Evolutionary conservation across 306 rosid species (phyloP), one percentile per base, ranked within the genome.

Genomic region (Psophocarpus tetragonolobus): DNA sequence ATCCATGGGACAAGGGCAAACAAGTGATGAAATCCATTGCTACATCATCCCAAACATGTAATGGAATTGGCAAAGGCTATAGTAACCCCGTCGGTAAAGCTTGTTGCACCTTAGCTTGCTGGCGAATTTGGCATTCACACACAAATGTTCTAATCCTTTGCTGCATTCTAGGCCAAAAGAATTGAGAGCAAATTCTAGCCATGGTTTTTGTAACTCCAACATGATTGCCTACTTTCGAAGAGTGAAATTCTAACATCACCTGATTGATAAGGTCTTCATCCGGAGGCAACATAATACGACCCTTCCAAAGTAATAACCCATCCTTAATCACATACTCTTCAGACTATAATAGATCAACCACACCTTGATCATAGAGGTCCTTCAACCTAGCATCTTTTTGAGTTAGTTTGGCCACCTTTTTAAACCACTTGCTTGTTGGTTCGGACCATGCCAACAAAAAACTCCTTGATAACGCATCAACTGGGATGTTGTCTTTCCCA

Each of bases 1-100:
- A 13, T 0, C 21, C 54, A 13, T 26, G 26, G 0, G 42, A 26
- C 0, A 2, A 0, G 0, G 58, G 29, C 0, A 45, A 5, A 0
- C n/a, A n/a, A 11, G 42, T 27, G 3, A 68, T 45, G 12, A 68
- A 68, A 15, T 68, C 74, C 60, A 61, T 15, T 1, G 21, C 2
- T 2, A 61, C 2, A 2, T 61, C 42, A 0, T 61, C 42, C 67
- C 24, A 61, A 15, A 32, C 20, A 15, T 32, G 42, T 0, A 2
- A 5, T 4, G 62, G 44, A 14, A 61, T 13, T 0, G 14, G 26
- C 10, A 32, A 15, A 4, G 42, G 67, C 0, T 61, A 32, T 0
- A 61, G 18, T 13, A 42, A 1, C 62, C 3, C 3, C 13, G 14
- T 0, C 0, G 8, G 62, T 18, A 36, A 64, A 0, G 30, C 10